Evolutionary conservation across 495 filamentous ascomycete genomes (phyloP), one percentile per base, ranked within the genome.

Genomic region (Daldinia bambusicola): DNA sequence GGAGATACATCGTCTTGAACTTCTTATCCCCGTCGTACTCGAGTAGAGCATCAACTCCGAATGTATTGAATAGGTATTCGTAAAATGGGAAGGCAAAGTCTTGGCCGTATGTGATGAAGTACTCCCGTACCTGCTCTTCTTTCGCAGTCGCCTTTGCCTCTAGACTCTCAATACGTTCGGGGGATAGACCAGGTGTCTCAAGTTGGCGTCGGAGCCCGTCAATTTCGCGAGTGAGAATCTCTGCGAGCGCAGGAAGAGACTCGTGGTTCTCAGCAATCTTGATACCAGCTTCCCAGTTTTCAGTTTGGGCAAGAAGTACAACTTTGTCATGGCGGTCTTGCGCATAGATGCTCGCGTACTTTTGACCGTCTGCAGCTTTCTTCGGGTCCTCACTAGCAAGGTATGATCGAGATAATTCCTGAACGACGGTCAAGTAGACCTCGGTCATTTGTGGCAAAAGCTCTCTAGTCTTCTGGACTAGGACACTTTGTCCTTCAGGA

Each of bases 11-110:
- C 10, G 93, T 97, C 22, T 93, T 82, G 67, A 87, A 88, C 75
- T 89, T 88, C 67, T 89, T 89, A 65, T 87, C 81, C 48, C 82
- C 79, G 4, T 85, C 84, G 45, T 91, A 89, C 30, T 87, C 85
- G 64, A 99, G 85, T 34, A 98, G 84, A 0, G 84, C 82, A 31
- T 88, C 85, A 8, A 93, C 83, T 4, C 88, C 84, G 38, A 87
- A 87, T 66, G 85, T 85, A 13, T 86, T 80, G 56, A 98, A 90
- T 38, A 92, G 85, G 63, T 89, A 87, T 52, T 90, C 86, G 72
- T 97, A 98, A 70, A 91, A 91, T 6, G 90, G 90, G 69, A 90
- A 87, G 13, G 95, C 93, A 83, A 92, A 98, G 14, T 81, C 77
- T 64, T 89, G 86, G n/a, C 90, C 91, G 70, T 92, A 95, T 37